Conservation (phyloP, 2,329 filamentous ascomycete species). For the Hirsutella thompsonii region DNA sequence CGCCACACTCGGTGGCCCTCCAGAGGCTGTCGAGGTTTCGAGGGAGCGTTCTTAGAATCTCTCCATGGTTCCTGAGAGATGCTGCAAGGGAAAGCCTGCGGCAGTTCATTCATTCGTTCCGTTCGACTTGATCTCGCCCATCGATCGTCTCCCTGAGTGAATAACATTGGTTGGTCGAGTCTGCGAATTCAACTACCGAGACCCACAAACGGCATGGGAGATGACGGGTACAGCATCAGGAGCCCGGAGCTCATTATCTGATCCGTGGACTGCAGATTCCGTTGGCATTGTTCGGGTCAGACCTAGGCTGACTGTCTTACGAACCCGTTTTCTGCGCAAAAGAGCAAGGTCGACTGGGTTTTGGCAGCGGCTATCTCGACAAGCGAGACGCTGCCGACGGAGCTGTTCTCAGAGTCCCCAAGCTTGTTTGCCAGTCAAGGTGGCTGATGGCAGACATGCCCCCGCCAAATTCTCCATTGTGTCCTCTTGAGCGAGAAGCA, state of each 20-base stretch:
- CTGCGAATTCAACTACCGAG: not conserved
- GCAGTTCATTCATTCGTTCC: too few relatives aligned
- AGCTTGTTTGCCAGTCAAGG: constrained; percentile 2
- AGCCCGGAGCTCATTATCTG: not conserved
- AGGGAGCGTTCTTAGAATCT: too few relatives aligned
- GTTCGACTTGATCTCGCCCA: too few relatives aligned
- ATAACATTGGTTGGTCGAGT: not conserved
- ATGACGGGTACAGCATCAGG: constrained; percentile 1
- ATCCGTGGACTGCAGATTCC: not conserved
- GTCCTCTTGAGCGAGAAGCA: not conserved
- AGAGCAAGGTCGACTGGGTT: not conserved
- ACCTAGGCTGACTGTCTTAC: not conserved
- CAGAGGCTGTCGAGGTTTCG: too few relatives aligned
- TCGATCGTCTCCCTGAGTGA: too few relatives aligned
- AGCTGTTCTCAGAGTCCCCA: not conserved
- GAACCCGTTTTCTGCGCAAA: not conserved
- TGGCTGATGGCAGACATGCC: not conserved
- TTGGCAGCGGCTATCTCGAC: not conserved
- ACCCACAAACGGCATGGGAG: constrained; percentile 2
- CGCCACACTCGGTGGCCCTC: not conserved
- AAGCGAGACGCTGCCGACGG: constrained; percentile 1
- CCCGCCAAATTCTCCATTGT: not conserved
- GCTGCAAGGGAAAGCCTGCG: too few relatives aligned
- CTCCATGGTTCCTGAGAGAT: too few relatives aligned
- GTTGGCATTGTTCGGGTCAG: not conserved